phyloP scores from a whole-genome alignment of 106 monocot species.

The Agapanthus africanus region DNA sequence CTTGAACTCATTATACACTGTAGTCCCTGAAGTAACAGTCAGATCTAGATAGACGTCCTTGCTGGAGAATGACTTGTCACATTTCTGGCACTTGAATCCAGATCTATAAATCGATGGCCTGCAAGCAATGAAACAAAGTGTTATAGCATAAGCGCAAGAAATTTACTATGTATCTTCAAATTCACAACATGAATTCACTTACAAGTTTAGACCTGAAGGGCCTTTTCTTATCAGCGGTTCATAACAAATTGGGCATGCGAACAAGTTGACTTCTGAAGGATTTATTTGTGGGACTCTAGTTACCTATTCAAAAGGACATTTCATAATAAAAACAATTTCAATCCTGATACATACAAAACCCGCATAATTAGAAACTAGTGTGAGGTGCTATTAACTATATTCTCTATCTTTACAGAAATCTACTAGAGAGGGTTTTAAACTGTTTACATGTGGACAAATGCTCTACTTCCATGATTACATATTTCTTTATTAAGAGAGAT shows the following conservation, averaged over 20 bases:
- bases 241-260: constrained; percentile 93
- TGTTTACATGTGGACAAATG: no score
- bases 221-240: constrained; percentile 83
- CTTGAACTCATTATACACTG: constrained; percentile 67
- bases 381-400: no score
- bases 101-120: constrained; percentile 93
- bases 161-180: background rate
- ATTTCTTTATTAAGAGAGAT: no score
- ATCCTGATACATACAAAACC: no score
- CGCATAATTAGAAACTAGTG: no score
- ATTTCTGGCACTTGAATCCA: constrained; percentile 80
- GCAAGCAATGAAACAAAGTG: constrained; percentile 11
- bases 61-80: constrained; percentile 78
- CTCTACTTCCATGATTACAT: no score
- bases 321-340: no score
- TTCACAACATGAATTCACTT: constrained; percentile 19
- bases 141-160: background rate
- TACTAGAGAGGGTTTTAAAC: no score
- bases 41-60: constrained; percentile 86
- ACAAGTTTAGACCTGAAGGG: constrained; percentile 82
- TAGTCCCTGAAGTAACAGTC: constrained; percentile 85
- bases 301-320: no score
- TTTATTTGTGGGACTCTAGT: constrained; percentile 13
- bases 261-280: constrained; percentile 24
- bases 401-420: no score